Percentiles rank a stretch among this genome's conserved stretches.
These are phyloP conservation scores for Plantago lanceolata DNA, from an alignment of 305 asterid genomes.

Conservation along the genomic window DNA sequence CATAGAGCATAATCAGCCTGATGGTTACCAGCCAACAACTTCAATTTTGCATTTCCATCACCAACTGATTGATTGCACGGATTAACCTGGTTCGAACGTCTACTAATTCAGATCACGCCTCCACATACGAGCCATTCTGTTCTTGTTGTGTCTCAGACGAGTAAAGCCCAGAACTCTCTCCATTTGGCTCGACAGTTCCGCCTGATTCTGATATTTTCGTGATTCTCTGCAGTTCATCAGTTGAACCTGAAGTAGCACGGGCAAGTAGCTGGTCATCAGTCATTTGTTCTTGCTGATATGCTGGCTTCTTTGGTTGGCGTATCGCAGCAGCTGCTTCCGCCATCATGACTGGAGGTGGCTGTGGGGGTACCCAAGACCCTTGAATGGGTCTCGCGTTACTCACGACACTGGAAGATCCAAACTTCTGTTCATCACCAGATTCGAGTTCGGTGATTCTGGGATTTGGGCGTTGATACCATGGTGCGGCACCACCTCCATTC, in stretches of 20 bases:
- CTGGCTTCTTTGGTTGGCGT: constrained; percentile 76
- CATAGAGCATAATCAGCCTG: background rate
- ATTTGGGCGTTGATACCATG: constrained; percentile 64
- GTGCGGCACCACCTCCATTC: constrained; percentile 42
- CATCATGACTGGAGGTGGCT: constrained; percentile 87
- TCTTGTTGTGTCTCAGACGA: constrained; percentile 39
- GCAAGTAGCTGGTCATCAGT: constrained; percentile 61
- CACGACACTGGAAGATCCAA: constrained; percentile 32
- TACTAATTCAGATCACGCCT: constrained; percentile 23
- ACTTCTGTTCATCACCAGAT: constrained; percentile 38
- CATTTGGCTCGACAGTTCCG: constrained; percentile 42
- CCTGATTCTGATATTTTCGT: constrained; percentile 77
- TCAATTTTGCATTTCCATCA: constrained; percentile 9
- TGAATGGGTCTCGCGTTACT: constrained; percentile 41
- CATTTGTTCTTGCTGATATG: constrained; percentile 41
- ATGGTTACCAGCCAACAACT: constrained; percentile 3
- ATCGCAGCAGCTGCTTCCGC: constrained; percentile 92
- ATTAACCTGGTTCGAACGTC: constrained; percentile 3
- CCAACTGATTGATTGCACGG: background rate
- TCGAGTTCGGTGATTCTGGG: constrained; percentile 62
- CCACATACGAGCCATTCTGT: constrained; percentile 41
- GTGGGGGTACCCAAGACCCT: constrained; percentile 93
- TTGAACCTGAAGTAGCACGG: constrained; percentile 37
- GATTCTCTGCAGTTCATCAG: constrained; percentile 65
- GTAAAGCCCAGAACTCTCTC: constrained; percentile 32